Evolutionary conservation across 2,329 filamentous ascomycete genomes (phyloP), one percentile per base, ranked within the genome.

Genomic region (Pseudonectria foliicola): DNA sequence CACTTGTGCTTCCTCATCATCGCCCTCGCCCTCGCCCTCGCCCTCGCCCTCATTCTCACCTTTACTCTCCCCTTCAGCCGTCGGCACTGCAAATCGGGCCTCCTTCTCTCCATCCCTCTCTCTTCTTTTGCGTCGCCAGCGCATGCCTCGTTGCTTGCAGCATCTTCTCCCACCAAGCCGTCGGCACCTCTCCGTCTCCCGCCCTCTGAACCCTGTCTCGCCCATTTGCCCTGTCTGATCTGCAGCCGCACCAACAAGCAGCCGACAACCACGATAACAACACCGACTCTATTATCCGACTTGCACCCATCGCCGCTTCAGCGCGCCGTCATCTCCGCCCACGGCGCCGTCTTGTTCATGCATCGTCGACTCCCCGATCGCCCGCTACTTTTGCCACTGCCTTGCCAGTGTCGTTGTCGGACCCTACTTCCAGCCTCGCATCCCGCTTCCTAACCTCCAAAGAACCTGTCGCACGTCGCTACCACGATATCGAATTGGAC

Each of bases 351-450:
- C 34, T 35, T 34, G 46, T 52, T 53, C 40, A 53, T 53, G 50
- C 46, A 53, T 53, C 40, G 42, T 34, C 43, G 37, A 40, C 36
- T 34, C 29, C 30, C 33, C 34, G 35, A 40, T 33, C 24, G 36
- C 40, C 34, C 33, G 16, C 25, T 40, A 25, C 34, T 34, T 33
- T 35, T 37, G 33, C 39, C 33, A 39, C 31, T 38, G 13, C 35
- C 33, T 27, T 35, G 39, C 31, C 33, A 46, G 41, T 46, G 46
- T 44, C 46, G 38, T 26, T 36, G 18, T 28, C 37, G 39, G 38
- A 44, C 44, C 29, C 44, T 49, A 44, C 34, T 52, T 53, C 49
- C 45, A 34, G 29, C 38, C 30, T 33, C 53, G 36, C 49, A 47
- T 34, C 25, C 31, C 33, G 31, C 28, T 32, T 35, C 25, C 39